Evolutionary conservation across 2,329 filamentous ascomycete species (phyloP).

Genomic region (Beauveria rudraprayagi): DNA sequence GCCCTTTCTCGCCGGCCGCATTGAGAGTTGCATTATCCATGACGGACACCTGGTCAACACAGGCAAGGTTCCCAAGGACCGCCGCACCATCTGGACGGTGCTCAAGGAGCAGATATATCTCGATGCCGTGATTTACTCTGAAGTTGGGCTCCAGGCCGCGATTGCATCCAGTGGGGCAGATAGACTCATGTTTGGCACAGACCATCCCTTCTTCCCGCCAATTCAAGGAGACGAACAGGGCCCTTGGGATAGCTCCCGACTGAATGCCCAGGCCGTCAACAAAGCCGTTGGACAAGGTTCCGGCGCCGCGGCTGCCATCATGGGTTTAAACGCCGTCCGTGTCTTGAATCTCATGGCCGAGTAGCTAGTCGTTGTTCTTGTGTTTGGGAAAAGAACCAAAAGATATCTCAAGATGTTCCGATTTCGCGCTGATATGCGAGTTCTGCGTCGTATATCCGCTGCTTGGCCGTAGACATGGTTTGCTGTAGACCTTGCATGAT

Average conservation of each 20-base stretch:
- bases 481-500: conserved; percentile 22
- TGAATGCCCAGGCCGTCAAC: conserved; percentile 44
- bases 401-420: conserved; percentile 12
- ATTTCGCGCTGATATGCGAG: conserved; percentile 26
- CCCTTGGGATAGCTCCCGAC: conserved; percentile 61
- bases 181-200: conserved; percentile 71
- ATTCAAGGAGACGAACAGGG: conserved; percentile 52
- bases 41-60: conserved; percentile 65
- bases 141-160: conserved; percentile 63
- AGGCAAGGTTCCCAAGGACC: conserved; percentile 41
- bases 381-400: conserved; percentile 1
- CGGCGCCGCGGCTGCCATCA: conserved; percentile 40
- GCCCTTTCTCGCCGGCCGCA: conserved; percentile 79
- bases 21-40: conserved; percentile 80
- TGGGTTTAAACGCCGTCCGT: conserved; percentile 52
- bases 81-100: conserved; percentile 48
- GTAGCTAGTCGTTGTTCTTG: not conserved
- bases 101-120: conserved; percentile 71
- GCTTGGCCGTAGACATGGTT: conserved; percentile 22
- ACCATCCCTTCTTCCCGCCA: conserved; percentile 81
- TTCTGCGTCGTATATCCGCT: conserved; percentile 30
- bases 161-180: conserved; percentile 60
- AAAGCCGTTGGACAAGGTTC: conserved; percentile 40
- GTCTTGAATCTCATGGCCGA: conserved; percentile 33
- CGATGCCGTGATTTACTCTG: conserved; percentile 78